Conservation (phyloP, 1,284 basidiomycete species). For the Moesziomyces aphidis region DNA sequence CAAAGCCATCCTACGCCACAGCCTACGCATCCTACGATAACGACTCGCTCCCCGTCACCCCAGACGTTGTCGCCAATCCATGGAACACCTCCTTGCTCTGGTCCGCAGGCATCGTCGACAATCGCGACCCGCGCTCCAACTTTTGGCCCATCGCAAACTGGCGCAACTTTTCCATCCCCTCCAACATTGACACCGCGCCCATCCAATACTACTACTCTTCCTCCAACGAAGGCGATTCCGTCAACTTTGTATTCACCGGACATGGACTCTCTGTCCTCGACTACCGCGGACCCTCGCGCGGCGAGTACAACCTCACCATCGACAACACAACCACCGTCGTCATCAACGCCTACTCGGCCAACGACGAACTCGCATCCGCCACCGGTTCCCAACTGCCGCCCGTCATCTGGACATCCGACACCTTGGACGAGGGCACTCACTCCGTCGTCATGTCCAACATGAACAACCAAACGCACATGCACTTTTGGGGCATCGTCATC, state of each 20-base stretch:
- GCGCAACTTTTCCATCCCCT: slow-evolving; percentile 20
- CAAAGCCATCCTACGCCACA: background rate
- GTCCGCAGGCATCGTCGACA: slow-evolving; percentile 34
- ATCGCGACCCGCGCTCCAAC: slow-evolving; percentile 35
- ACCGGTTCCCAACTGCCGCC: slow-evolving; percentile 22
- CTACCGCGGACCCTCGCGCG: slow-evolving; percentile 24
- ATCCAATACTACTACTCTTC: slow-evolving; percentile 39
- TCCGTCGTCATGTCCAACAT: slow-evolving; percentile 39
- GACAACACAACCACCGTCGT: slow-evolving; percentile 22
- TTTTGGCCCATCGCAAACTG: slow-evolving; percentile 26
- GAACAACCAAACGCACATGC: slow-evolving; percentile 25
- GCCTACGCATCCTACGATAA: no score
- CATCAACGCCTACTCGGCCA: slow-evolving; percentile 29
- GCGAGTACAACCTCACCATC: slow-evolving; percentile 37
- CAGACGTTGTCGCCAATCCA: slow-evolving; percentile 41
- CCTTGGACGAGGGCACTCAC: slow-evolving; percentile 26
- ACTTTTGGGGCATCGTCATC: slow-evolving; percentile 46
- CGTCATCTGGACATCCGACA: slow-evolving; percentile 38
- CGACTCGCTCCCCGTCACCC: background rate
- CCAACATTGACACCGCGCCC: slow-evolving; percentile 30
- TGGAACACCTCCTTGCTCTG: slow-evolving; percentile 45
- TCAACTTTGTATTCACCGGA: slow-evolving; percentile 37
- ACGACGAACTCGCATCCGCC: slow-evolving; percentile 18
- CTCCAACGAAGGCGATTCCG: slow-evolving; percentile 13
- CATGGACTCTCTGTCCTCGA: slow-evolving; percentile 41